Conservation (phyloP, 2,329 filamentous ascomycete species). For the Bertia moriformis region DNA sequence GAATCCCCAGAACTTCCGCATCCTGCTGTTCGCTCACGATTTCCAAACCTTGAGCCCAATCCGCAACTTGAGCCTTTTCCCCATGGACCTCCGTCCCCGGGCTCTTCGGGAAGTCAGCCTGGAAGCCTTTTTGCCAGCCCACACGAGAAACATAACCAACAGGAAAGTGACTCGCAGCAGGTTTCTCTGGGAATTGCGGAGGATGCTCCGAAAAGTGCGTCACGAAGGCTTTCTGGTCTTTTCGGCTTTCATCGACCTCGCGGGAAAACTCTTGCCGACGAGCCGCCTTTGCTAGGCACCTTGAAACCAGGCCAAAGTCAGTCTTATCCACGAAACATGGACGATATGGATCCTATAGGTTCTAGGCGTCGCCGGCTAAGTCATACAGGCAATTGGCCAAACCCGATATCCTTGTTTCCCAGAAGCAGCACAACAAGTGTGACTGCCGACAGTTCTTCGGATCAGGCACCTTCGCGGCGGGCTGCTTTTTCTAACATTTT, state of each 20-base stretch:
- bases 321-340: constrained; percentile 40
- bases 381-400: constrained; percentile 38
- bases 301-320: constrained; percentile 45
- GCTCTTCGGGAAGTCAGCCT: constrained; percentile 24
- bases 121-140: constrained; percentile 28
- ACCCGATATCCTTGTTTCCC: constrained; percentile 27
- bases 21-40: constrained; percentile 12
- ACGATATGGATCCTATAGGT: constrained; percentile 33
- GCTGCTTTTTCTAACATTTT: constrained; percentile 24
- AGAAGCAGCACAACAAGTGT: constrained; percentile 26
- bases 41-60: constrained; percentile 11
- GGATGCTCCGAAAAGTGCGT: constrained; percentile 26
- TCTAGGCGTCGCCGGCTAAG: constrained; percentile 35
- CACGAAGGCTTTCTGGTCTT: constrained; percentile 38
- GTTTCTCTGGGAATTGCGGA: constrained; percentile 12
- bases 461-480: constrained; percentile 14
- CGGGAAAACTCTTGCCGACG: constrained; percentile 43
- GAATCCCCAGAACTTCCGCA: constrained; percentile 19
- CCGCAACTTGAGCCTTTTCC: constrained; percentile 8
- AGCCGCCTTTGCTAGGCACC: constrained; percentile 40
- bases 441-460: constrained; percentile 19
- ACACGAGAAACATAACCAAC: constrained; percentile 19
- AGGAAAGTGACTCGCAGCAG: constrained; percentile 11
- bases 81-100: constrained; percentile 23
- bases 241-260: constrained; percentile 43